phyloP scores from a whole-genome alignment of 495 filamentous ascomycete species.

The Penicillium soppii region DNA sequence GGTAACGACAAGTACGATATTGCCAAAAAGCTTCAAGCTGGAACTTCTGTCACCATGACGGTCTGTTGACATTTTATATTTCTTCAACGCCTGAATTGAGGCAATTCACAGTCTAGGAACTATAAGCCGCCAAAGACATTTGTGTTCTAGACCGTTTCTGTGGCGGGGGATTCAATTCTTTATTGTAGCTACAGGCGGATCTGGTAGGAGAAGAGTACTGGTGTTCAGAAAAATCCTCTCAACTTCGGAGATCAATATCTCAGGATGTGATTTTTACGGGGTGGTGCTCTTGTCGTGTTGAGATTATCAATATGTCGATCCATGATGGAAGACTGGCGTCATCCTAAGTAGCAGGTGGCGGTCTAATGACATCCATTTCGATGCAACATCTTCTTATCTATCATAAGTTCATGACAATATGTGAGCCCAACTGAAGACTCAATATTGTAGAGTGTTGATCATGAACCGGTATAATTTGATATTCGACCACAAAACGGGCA shows the following conservation, averaged over 20 bases:
- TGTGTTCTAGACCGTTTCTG: neutral
- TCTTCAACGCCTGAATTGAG: neutral
- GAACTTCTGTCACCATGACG: constrained; percentile 5
- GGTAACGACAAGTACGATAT: neutral
- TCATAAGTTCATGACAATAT: too few species aligned
- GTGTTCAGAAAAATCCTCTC: neutral
- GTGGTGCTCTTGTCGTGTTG: neutral
- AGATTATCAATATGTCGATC: neutral
- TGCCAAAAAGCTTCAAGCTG: neutral
- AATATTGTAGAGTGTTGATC: too few species aligned
- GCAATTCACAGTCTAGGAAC: neutral
- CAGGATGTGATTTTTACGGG: too few species aligned
- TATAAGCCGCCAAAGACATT: neutral
- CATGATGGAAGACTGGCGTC: constrained; percentile 2
- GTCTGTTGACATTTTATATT: neutral
- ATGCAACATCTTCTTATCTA: too few species aligned
- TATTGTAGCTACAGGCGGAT: neutral
- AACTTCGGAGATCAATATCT: neutral
- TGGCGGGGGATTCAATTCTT: neutral
- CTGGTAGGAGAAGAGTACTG: neutral
- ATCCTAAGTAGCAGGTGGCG: neutral
- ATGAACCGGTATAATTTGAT: too few species aligned
- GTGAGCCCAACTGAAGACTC: too few species aligned
- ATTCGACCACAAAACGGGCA: too few species aligned
- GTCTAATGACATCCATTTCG: too few species aligned